Evolutionary conservation across 176 grass and related monocot species (phyloP).

Genomic region (Canna indica): DNA sequence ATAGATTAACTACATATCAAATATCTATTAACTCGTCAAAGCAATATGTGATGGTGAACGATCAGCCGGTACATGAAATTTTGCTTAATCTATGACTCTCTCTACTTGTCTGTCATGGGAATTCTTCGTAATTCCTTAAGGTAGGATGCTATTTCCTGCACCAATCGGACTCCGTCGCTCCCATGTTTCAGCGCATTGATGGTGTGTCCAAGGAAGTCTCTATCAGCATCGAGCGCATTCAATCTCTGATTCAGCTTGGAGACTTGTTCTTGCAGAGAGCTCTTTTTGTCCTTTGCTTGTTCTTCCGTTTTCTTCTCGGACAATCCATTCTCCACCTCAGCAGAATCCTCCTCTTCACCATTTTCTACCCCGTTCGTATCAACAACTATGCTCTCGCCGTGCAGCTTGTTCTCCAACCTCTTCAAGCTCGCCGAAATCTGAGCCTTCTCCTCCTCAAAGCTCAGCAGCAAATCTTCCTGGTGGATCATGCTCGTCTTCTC

Average conservation of each 20-base stretch:
- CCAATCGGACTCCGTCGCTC: background rate
- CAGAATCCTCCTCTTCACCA: too few species aligned
- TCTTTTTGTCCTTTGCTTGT: too few species aligned
- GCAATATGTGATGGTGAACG: too few species aligned
- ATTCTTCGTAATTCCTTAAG: conserved; percentile 6
- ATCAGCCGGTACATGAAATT: too few species aligned
- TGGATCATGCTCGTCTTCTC: too few species aligned
- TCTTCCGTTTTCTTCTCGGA: too few species aligned
- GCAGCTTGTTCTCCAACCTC: conserved; percentile 3
- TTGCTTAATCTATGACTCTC: background rate
- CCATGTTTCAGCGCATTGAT: background rate
- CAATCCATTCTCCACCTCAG: background rate
- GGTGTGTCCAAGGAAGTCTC: background rate
- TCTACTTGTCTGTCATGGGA: background rate
- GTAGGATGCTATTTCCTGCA: conserved; percentile 9
- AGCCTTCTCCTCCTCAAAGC: conserved; percentile 16
- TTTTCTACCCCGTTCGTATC: too few species aligned
- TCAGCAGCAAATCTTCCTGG: background rate
- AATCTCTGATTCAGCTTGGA: background rate
- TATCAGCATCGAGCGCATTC: background rate
- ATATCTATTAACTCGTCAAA: too few species aligned
- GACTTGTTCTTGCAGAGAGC: background rate
- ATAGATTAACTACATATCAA: too few species aligned
- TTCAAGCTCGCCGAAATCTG: background rate
- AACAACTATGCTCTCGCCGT: background rate